These are phyloP conservation scores for Botrytis aclada DNA, from an alignment of 2,329 filamentous ascomycete species.

Conservation along the genomic window DNA sequence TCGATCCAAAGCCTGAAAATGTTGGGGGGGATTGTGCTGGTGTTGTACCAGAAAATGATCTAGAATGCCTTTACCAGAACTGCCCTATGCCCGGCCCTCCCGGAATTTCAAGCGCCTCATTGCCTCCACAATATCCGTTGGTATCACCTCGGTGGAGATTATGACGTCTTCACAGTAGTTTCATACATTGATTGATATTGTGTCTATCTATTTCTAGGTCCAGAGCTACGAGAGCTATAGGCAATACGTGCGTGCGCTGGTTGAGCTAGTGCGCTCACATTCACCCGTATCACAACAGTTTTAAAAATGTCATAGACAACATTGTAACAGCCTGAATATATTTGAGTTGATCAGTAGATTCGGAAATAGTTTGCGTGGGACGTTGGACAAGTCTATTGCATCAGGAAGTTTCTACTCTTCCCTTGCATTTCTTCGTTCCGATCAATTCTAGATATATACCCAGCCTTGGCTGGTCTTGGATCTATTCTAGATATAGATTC, in stretches of 20 bases:
- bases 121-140: background rate
- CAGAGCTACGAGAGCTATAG: too few species aligned
- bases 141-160: too few species aligned
- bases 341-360: background rate
- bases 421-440: background rate
- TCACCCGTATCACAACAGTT: too few species aligned
- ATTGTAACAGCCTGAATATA: background rate
- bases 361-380: too few species aligned
- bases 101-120: background rate
- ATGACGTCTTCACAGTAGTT: too few species aligned
- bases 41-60: too few species aligned
- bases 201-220: too few species aligned
- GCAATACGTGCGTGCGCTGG: too few species aligned
- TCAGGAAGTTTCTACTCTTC: background rate
- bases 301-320: background rate
- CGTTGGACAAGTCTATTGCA: background rate
- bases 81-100: background rate
- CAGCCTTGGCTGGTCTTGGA: background rate
- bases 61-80: too few species aligned
- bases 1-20: background rate
- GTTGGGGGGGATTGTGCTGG: too few species aligned
- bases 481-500: background rate
- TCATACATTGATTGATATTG: too few species aligned
- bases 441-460: background rate
- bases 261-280: too few species aligned